phyloP scores from a whole-genome alignment of 2,329 filamentous ascomycete species.

The Grosmannia penicillata region DNA sequence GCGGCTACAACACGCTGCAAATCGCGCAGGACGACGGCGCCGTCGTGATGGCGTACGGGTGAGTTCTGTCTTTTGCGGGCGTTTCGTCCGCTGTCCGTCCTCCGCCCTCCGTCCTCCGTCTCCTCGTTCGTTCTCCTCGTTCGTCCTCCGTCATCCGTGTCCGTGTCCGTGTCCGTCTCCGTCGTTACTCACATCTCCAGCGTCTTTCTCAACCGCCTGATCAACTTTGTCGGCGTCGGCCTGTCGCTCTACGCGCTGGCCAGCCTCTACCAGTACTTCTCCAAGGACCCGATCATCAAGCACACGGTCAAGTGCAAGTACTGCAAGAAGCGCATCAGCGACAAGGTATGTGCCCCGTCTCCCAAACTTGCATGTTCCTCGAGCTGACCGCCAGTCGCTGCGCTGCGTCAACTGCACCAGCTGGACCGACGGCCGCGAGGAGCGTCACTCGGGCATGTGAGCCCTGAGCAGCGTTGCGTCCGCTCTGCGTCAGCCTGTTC shows the following conservation, averaged over 20 bases:
- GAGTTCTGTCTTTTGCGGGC: constrained; percentile 15
- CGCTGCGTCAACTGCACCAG: constrained; percentile 35
- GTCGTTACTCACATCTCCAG: neutral
- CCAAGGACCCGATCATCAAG: constrained; percentile 56
- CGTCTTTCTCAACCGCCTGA: constrained; percentile 44
- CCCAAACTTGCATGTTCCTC: neutral
- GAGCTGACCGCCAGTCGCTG: constrained; percentile 17
- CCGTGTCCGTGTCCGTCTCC: constrained; percentile 3
- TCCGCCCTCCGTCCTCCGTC: too few species aligned
- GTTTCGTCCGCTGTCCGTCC: too few species aligned
- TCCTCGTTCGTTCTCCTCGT: too few species aligned
- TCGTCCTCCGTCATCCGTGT: too few species aligned
- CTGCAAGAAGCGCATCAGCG: constrained; percentile 47
- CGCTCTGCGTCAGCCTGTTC: neutral
- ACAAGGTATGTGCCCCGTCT: constrained; percentile 32
- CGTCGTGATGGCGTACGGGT: constrained; percentile 59
- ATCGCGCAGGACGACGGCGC: constrained; percentile 58
- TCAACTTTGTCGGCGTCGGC: constrained; percentile 53
- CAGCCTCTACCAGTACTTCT: constrained; percentile 43
- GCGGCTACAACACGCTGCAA: constrained; percentile 54
- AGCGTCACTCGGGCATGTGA: constrained; percentile 13
- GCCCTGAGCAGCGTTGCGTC: too few species aligned
- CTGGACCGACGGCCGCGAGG: constrained; percentile 36
- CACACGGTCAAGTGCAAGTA: constrained; percentile 54
- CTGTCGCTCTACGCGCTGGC: constrained; percentile 51